phyloP scores from a whole-genome alignment of 1,139 yeast genomes.

The Hansenula lynferdii region DNA sequence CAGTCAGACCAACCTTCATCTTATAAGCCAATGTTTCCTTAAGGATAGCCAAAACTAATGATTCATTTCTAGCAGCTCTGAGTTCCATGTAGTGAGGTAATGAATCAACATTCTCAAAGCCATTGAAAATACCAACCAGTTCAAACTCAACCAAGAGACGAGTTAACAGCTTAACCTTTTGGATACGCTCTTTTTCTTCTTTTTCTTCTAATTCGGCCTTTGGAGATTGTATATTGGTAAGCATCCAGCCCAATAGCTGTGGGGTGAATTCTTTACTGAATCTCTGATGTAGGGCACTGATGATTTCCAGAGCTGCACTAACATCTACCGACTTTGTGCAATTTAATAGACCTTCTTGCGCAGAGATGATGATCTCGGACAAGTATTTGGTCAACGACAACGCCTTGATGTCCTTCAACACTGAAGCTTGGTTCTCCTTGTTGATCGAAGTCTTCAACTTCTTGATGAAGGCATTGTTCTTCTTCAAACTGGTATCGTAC shows the following conservation, averaged over 20 bases:
- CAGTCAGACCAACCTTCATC: constrained; percentile 40
- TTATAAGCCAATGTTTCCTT: constrained; percentile 52
- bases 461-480: constrained; percentile 77
- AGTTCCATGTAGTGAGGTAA: constrained; percentile 36
- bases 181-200: constrained; percentile 38
- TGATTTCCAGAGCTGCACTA: constrained; percentile 58
- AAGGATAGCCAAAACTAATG: constrained; percentile 44
- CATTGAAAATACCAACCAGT: constrained; percentile 52
- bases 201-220: constrained; percentile 32
- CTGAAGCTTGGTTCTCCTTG: constrained; percentile 38
- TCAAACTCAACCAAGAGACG: constrained; percentile 59
- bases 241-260: constrained; percentile 41
- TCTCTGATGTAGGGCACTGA: constrained; percentile 75
- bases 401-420: constrained; percentile 57
- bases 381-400: constrained; percentile 73
- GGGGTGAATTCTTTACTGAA: constrained; percentile 54
- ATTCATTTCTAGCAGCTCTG: constrained; percentile 28
- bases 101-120: constrained; percentile 31
- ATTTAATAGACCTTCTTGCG: constrained; percentile 58
- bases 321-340: constrained; percentile 57
- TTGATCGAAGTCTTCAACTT: constrained; percentile 56
- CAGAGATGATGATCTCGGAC: constrained; percentile 61
- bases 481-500: constrained; percentile 76
- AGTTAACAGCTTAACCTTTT: constrained; percentile 45
- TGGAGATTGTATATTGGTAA: constrained; percentile 42